Base-by-base conservation (phyloP, 371 early-diverging fungal genomes). In the Actinomucor elegans region DNA sequence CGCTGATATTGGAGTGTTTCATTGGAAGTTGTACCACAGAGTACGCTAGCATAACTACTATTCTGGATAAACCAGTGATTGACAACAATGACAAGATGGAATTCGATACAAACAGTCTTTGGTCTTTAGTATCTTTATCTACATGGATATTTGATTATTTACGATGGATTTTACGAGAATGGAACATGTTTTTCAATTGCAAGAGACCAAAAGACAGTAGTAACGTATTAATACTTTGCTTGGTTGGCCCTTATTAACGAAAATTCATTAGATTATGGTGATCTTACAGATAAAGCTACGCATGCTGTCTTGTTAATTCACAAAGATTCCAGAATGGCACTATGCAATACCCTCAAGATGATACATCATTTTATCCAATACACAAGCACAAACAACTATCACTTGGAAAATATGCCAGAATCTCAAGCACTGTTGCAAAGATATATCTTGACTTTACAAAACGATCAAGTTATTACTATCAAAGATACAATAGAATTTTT, bases 1-100 rank as follows among this genome's bases (percentile, higher is more conserved):
- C 73, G 23, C 32, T 69, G 4, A 68, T 76, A 12, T 45, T 73
- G 11, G 73, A 76, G 42, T 68, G 71, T 32, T 73, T 76, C 44
- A 44, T 70, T 11, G 61, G 62, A 10, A 76, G 71, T 45, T 71
- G 72, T 40, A 44, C 59, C 2, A 59, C 67, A 7, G 55, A 62
- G 18, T 59, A 63, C 29, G 17, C 37, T 4, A 54, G 54, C 11
- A 51, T 72, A 0, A 27, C 43, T 1, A 40, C 41, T 18, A 40
- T 60, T 0, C 28, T 73, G n/a, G 61, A 62, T 43, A 62, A 62
- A 32, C 7, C 5, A 3, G 10, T 17, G 0, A 46, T 23, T 21
- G 53, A 60, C 20, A 26, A 33, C 5, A 46, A 12, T 31, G 47
- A 38, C 6, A 38, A 36, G 11, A 14, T 67, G 10, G 65, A 63